A percentile compares a stretch with the other conserved stretches of the same genome.
phyloP scores from a whole-genome alignment of 371 early-diverging fungal genomes.

The Actinomortierella wolfii region DNA sequence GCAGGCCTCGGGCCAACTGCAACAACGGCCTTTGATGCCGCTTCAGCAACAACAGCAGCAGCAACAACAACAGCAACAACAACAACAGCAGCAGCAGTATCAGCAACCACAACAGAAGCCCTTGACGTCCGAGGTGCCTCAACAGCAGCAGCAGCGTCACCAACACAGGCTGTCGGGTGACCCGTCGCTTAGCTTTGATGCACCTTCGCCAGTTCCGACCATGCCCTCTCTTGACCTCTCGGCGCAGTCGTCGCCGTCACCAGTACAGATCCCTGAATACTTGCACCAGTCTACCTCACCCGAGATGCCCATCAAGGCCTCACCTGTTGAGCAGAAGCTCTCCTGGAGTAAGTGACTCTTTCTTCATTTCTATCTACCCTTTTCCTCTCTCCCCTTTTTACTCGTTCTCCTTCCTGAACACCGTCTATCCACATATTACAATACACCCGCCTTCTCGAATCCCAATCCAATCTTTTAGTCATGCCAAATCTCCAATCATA shows the following conservation, averaged over 20 bases:
- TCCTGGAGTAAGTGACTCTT: constrained; percentile 28
- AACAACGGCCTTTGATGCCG: constrained; percentile 6
- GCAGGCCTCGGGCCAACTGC: too few relatives aligned
- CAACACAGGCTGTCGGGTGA: background rate
- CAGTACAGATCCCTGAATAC: constrained; percentile 13
- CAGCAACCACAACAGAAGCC: constrained; percentile 7
- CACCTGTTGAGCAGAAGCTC: constrained; percentile 34
- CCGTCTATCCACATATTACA: too few relatives aligned
- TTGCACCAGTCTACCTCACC: constrained; percentile 28
- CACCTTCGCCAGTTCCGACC: constrained; percentile 43
- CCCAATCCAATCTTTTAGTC: too few relatives aligned
- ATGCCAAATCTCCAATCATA: too few relatives aligned
- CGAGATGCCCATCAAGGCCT: constrained; percentile 37
- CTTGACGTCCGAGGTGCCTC: too few relatives aligned
- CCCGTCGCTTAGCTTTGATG: constrained; percentile 30
- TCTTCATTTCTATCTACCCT: background rate
- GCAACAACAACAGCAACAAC: constrained; percentile 21
- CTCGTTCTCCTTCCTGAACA: background rate
- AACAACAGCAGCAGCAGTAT: constrained; percentile 15
- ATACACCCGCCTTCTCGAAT: too few relatives aligned
- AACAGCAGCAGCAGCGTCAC: constrained; percentile 1
- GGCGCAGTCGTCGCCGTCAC: constrained; percentile 23
- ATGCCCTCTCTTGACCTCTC: constrained; percentile 18
- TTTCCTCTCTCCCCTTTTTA: constrained; percentile 1
- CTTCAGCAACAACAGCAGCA: constrained; percentile 26